Evolutionary conservation across 331 rosid genomes (phyloP), one percentile per base, ranked within the genome.

Genomic region (Malus hybrid): DNA sequence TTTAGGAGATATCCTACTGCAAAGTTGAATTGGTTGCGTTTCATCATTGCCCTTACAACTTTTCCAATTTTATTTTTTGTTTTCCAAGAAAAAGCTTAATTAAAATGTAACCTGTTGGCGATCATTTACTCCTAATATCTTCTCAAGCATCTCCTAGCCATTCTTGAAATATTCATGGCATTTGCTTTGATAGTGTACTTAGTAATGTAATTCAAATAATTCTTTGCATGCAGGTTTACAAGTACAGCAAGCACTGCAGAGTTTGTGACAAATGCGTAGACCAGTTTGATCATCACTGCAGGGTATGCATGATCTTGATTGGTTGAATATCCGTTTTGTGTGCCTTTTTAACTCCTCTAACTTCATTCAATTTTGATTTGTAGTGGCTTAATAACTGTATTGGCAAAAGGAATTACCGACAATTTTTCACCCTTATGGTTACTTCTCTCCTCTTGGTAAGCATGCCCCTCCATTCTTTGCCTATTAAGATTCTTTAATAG

Each of bases 301-400:
- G 97, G 86, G 99, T 95, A 95, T 62, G 80, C 56, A 4, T n/a
- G 15, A 67, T 59, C 48, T 67, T 75, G 22, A 67, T 54, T 79
- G 72, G 59, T 76, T 69, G 76, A 60, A 19, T 29, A 6, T 32
- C 76, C 33, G 48, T 74, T 78, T 59, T 67, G 46, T 54, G 56
- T 70, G 18, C 12, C 28, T 50, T 72, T 33, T 36, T 80, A 56
- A 59, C 66, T 74, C 24, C 46, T 72, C 77, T 81, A 59, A 83
- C 32, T 8, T 10, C 2, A 29, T 50, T 36, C 48, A 14, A 59
- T 75, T 32, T 55, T 65, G 29, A 20, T 65, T 85, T 90, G 80
- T 82, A 95, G 99, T 95, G 99, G 99, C 97, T 95, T 70, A 95
- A 95, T 88, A 95, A 92, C 83, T 95, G 99, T 71, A 88, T 95